These are phyloP conservation scores for Trichoderma arundinaceum DNA, from an alignment of 2,329 filamentous ascomycete species.

Conservation along the genomic window DNA sequence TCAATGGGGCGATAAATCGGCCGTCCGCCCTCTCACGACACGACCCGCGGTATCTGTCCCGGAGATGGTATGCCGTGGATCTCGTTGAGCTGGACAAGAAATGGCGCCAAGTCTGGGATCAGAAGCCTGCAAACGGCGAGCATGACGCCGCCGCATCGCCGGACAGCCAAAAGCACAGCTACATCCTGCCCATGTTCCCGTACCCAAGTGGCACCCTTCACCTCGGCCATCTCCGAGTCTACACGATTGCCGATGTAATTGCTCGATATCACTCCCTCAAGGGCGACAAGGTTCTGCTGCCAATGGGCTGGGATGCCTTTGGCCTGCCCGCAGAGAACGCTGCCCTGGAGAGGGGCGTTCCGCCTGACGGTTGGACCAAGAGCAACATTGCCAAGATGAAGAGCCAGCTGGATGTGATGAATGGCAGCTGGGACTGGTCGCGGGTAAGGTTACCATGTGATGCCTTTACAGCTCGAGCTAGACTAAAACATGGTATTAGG, in stretches of 20 bases:
- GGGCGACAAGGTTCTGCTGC: slow-evolving; percentile 76
- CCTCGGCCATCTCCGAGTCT: slow-evolving; percentile 85
- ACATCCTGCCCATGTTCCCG: slow-evolving; percentile 90
- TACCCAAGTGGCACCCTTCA: slow-evolving; percentile 89
- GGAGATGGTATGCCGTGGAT: slow-evolving; percentile 52
- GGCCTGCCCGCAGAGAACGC: slow-evolving; percentile 91
- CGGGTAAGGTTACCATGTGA: slow-evolving; percentile 60
- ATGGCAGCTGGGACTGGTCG: slow-evolving; percentile 83
- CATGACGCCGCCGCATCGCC: slow-evolving; percentile 24
- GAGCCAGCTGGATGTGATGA: slow-evolving; percentile 77
- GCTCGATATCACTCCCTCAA: slow-evolving; percentile 77
- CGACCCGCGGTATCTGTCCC: slow-evolving; percentile 28
- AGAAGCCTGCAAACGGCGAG: slow-evolving; percentile 31
- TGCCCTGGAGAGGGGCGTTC: slow-evolving; percentile 79
- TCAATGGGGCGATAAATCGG: slow-evolving; percentile 13
- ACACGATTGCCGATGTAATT: slow-evolving; percentile 87
- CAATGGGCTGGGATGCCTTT: slow-evolving; percentile 97
- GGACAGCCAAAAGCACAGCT: slow-evolving; percentile 53
- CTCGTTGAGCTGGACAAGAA: slow-evolving; percentile 54
- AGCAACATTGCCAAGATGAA: slow-evolving; percentile 86
- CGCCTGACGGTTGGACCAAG: slow-evolving; percentile 79
- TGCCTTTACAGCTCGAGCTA: neutral
- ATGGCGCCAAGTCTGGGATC: slow-evolving; percentile 57
- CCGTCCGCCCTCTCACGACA: slow-evolving; percentile 23
- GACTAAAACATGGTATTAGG: slow-evolving; percentile 53